Evolutionary conservation across 306 rosid genomes (phyloP).

Genomic region (Quercus agrifolia): DNA sequence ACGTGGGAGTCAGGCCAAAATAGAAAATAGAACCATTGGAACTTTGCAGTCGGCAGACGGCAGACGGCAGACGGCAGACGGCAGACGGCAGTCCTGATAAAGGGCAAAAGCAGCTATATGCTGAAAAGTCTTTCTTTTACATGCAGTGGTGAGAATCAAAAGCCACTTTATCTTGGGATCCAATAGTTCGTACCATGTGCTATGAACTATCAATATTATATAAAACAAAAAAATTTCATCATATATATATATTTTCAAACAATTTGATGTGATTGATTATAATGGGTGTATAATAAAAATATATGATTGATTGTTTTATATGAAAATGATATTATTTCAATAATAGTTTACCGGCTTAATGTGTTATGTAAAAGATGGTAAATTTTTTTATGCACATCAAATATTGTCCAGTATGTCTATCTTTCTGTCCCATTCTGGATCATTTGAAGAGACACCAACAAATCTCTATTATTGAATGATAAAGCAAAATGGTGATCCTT

Average conservation of each 20-base stretch:
- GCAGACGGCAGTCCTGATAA: slow-evolving; percentile 16
- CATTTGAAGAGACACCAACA: not conserved
- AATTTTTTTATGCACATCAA: too few species aligned
- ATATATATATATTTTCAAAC: too few species aligned
- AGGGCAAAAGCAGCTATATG: slow-evolving; percentile 29
- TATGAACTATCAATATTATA: too few species aligned
- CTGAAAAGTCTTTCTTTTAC: slow-evolving; percentile 14
- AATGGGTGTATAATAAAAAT: too few species aligned
- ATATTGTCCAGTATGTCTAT: not conserved
- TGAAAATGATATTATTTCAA: too few species aligned
- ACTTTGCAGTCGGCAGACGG: slow-evolving; percentile 2
- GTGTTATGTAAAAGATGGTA: too few species aligned
- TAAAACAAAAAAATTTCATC: too few species aligned
- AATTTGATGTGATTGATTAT: too few species aligned
- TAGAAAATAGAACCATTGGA: slow-evolving; percentile 11
- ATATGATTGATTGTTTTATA: too few species aligned
- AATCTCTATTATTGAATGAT: slow-evolving; percentile 2
- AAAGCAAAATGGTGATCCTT: slow-evolving; percentile 10
- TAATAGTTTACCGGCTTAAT: too few species aligned
- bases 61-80: not conserved
- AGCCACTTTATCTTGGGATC: slow-evolving; percentile 19
- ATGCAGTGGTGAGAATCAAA: not conserved
- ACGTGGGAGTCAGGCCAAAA: slow-evolving; percentile 11
- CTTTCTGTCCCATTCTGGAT: not conserved
- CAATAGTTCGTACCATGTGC: not conserved